phyloP scores from a whole-genome alignment of 768 basidiomycete genomes.

The Mycena floridula region DNA sequence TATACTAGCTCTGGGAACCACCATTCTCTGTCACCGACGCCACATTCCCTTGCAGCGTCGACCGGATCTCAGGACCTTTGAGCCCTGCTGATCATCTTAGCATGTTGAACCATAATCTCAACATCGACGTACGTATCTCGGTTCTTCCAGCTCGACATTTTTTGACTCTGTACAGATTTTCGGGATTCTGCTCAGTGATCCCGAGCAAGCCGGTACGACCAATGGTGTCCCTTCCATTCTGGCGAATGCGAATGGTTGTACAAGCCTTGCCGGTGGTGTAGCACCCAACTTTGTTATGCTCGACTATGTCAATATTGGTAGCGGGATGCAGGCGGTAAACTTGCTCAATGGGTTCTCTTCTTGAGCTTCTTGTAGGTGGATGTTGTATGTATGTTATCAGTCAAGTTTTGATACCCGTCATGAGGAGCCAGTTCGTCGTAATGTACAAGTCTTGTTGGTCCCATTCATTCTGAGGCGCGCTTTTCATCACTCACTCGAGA shows the following conservation, averaged over 20 bases:
- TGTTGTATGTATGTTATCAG: no score
- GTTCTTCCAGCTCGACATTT: background rate
- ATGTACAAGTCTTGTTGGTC: no score
- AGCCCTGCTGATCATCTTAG: constrained; percentile 28
- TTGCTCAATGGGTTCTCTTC: constrained; percentile 32
- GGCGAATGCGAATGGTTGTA: constrained; percentile 37
- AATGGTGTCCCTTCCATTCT: constrained; percentile 23
- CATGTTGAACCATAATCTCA: constrained; percentile 32
- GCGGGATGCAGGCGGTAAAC: constrained; percentile 31
- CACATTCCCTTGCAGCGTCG: constrained; percentile 29
- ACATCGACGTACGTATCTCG: constrained; percentile 13
- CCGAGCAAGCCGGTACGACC: constrained; percentile 9
- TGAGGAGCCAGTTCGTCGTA: no score
- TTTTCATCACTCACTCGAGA: no score
- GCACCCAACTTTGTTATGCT: constrained; percentile 43
- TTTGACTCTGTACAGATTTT: no score
- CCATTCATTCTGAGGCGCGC: no score
- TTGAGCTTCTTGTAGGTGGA: no score
- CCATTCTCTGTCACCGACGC: constrained; percentile 26
- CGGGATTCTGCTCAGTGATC: constrained; percentile 11
- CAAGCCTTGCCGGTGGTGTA: constrained; percentile 28
- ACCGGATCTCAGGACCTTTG: constrained; percentile 29
- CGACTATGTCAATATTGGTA: constrained; percentile 40
- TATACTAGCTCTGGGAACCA: constrained; percentile 26
- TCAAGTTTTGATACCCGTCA: no score